Evolutionary conservation across 1,284 basidiomycete species (phyloP).

Genomic region (Singerocomus inundabilis): DNA sequence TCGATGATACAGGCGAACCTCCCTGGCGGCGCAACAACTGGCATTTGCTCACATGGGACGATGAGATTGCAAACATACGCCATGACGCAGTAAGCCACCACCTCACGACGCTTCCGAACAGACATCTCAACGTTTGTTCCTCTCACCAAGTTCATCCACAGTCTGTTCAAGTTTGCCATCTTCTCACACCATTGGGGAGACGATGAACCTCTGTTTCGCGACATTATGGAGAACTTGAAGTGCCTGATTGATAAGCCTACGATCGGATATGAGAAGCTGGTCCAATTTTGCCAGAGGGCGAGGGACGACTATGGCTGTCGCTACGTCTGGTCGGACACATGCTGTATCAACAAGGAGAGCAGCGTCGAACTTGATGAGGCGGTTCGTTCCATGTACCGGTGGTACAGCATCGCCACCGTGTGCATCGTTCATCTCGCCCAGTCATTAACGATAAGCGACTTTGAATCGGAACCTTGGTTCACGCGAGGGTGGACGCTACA

Average conservation of each 20-base stretch:
- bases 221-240: constrained; percentile 4
- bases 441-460: constrained; percentile 12
- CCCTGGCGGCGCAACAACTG: neutral
- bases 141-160: constrained; percentile 16
- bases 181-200: constrained; percentile 24
- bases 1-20: neutral
- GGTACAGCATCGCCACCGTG: constrained; percentile 18
- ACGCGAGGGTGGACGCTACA: too few relatives aligned
- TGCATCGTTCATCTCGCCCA: constrained; percentile 20
- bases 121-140: too few relatives aligned
- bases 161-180: constrained; percentile 20
- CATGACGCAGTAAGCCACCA: constrained; percentile 6
- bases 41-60: neutral
- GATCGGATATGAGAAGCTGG: constrained; percentile 17
- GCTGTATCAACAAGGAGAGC: too few relatives aligned
- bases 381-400: constrained; percentile 25
- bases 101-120: neutral
- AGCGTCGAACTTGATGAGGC: constrained; percentile 26
- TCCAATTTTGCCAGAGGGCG: constrained; percentile 14
- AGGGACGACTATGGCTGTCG: constrained; percentile 6
- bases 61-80: constrained; percentile 1
- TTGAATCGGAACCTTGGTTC: constrained; percentile 19
- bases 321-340: constrained; percentile 25
- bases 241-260: neutral
- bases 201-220: constrained; percentile 13